These are phyloP conservation scores for Vaccinium darrowii DNA, from an alignment of 148 eudicot genomes.

Conservation along the genomic window DNA sequence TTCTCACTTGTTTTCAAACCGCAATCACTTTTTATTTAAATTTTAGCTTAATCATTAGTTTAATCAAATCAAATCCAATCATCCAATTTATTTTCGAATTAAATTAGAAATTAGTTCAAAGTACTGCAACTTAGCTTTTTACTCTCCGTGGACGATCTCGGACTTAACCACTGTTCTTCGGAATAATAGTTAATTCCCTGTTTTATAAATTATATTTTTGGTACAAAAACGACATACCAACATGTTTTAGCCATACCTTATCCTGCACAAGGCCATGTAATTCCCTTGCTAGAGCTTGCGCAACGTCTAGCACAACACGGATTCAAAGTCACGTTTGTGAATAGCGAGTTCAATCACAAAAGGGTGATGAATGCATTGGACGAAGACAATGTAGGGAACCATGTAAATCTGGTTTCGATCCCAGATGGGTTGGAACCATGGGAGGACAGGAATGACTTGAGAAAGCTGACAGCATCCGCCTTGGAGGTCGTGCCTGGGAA, in stretches of 20 bases:
- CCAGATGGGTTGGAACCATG: slow-evolving; percentile 31
- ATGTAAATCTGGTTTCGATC: background rate
- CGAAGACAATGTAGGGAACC: background rate
- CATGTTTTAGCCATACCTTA: slow-evolving; percentile 27
- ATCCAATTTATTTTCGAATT: no score
- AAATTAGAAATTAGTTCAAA: no score
- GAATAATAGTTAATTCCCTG: no score
- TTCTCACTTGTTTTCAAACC: no score
- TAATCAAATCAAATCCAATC: no score
- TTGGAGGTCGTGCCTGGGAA: slow-evolving; percentile 24
- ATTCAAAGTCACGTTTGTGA: slow-evolving; percentile 29
- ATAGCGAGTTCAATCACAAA: slow-evolving; percentile 22
- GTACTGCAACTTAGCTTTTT: no score
- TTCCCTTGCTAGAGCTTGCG: slow-evolving; percentile 25
- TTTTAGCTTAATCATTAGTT: no score
- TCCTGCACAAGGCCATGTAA: slow-evolving; percentile 39
- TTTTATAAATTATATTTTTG: no score
- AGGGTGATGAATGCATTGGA: slow-evolving; percentile 21
- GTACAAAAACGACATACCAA: no score
- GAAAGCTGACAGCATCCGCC: slow-evolving; percentile 14
- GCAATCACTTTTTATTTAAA: no score
- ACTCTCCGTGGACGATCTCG: no score
- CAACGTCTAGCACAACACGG: slow-evolving; percentile 18
- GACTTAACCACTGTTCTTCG: no score
- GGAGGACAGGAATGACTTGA: slow-evolving; percentile 28